These are phyloP conservation scores for Psophocarpus tetragonolobus DNA, from an alignment of 306 rosid genomes.

Conservation along the genomic window DNA sequence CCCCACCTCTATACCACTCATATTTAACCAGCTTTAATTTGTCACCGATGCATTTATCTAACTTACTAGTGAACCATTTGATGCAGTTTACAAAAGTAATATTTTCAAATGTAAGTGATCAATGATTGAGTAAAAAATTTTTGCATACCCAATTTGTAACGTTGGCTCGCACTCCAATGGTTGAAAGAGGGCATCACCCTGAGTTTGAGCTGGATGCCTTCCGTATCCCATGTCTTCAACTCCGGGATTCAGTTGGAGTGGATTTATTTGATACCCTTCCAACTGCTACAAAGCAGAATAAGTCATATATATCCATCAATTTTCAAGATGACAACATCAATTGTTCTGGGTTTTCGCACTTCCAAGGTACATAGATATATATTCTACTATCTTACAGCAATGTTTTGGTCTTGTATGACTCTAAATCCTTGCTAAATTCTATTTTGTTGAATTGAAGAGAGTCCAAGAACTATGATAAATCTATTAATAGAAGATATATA, in stretches of 20 bases:
- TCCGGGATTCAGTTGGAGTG: constrained; percentile 67
- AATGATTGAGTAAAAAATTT: not conserved
- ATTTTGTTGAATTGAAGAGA: not conserved
- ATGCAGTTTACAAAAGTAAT: not conserved
- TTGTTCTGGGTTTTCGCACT: not conserved
- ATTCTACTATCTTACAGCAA: not conserved
- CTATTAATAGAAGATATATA: no score
- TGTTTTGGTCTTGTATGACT: not conserved
- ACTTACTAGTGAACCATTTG: not conserved
- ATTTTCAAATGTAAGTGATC: not conserved
- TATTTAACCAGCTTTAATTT: not conserved
- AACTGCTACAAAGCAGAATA: constrained; percentile 50
- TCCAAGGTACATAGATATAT: not conserved
- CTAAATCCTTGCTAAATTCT: not conserved
- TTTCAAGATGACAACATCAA: not conserved
- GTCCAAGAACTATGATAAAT: not conserved
- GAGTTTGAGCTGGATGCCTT: constrained; percentile 62
- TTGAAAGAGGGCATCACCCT: constrained; percentile 72
- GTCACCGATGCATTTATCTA: not conserved
- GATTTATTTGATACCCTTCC: constrained; percentile 78
- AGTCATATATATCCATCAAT: not conserved
- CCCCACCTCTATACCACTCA: not conserved
- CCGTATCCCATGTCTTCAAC: constrained; percentile 75
- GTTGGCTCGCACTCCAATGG: constrained; percentile 88
- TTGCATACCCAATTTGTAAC: constrained; percentile 81